A percentile compares a stretch with the other conserved stretches of the same genome.
Evolutionary conservation across 495 filamentous ascomycete genomes (phyloP).

Genomic region (Penicillium manginii): DNA sequence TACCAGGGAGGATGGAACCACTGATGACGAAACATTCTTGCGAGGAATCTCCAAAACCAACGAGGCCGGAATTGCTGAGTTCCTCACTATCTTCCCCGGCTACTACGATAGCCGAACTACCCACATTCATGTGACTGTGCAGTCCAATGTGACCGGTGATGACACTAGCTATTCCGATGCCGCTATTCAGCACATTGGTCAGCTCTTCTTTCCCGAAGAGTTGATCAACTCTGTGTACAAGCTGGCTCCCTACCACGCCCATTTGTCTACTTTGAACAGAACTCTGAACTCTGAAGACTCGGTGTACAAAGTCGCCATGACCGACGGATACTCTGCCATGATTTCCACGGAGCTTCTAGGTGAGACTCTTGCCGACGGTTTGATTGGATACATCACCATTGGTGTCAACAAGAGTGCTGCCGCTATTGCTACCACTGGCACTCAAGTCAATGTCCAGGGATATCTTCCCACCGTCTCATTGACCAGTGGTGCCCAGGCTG

Average conservation of each 20-base stretch:
- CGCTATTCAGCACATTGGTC: conserved; percentile 13
- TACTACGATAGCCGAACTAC: conserved; percentile 15
- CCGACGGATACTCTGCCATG: conserved; percentile 12
- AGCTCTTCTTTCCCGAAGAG: conserved; percentile 16
- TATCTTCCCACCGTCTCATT: conserved; percentile 11
- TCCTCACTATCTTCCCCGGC: conserved; percentile 18
- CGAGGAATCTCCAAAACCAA: conserved; percentile 15
- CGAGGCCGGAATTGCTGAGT: conserved; percentile 14
- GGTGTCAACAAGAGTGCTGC: conserved; percentile 12
- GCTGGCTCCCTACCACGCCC: conserved; percentile 15
- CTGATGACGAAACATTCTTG: conserved; percentile 17
- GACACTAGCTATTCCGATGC: conserved; percentile 11
- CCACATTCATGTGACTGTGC: conserved; percentile 17
- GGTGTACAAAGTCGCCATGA: conserved; percentile 2
- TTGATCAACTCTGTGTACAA: conserved; percentile 16
- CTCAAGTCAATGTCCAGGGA: conserved; percentile 11
- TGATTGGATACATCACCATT: conserved; percentile 18
- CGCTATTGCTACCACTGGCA: conserved; percentile 9
- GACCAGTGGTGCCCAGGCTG: conserved; percentile 11
- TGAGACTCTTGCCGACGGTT: conserved; percentile 9
- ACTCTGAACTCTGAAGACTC: conserved; percentile 12
- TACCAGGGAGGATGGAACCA: conserved; percentile 8
- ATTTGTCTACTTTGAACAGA: conserved; percentile 9
- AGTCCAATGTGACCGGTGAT: conserved; percentile 10
- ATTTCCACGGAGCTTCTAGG: conserved; percentile 12